Base-by-base conservation (phyloP, 2,329 filamentous ascomycete genomes). In the Hymenoscyphus repandus region DNA sequence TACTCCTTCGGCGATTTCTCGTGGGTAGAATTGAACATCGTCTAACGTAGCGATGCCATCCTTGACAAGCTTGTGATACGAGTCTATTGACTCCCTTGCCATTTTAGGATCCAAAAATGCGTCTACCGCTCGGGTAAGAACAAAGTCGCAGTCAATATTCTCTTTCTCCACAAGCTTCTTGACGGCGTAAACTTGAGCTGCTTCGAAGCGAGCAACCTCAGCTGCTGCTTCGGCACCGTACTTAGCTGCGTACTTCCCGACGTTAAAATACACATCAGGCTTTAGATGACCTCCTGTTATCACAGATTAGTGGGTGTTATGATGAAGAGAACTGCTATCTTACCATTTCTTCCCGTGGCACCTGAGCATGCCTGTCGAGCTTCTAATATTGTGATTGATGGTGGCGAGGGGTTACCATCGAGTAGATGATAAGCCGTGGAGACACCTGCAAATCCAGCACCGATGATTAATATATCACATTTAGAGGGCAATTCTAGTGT, bases 281-380 rank as follows among this genome's bases (percentile, higher is more conserved):
- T 70, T 68, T 31, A 74, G 43, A 53, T 74, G 72, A 1, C 72
- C 72, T 13, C 73, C 72, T 52, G 17, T n/a, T 18, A 18, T 32
- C 18, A 17, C n/a, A 5, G 10, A 17, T 45, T 7, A 45, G 30
- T 10, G 10, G 27, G 11, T 20, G 9, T 7, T 42, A 18, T 22
- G 9, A 20, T 6, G 17, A 30, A 11, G 18, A 42, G 39, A 15
- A 11, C 10, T 7, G 17, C 9, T 5, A 42, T 30, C 32, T 39
- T 42, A 49, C 46, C 46, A 36, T 73, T 54, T 63, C 86, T 70
- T 15, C 86, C 86, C 1, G 86, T 90, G 20, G 87, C 87, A 12
- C 86, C 86, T 78, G 79, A 90, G 63, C 86, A 90, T 2, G 82
- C 85, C 70, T 90, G 86, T 58, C 87, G 75, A 13, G 86, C 86